Evolutionary conservation across 169 alveolate species (phyloP).

Genomic region (Babesia sp.): DNA sequence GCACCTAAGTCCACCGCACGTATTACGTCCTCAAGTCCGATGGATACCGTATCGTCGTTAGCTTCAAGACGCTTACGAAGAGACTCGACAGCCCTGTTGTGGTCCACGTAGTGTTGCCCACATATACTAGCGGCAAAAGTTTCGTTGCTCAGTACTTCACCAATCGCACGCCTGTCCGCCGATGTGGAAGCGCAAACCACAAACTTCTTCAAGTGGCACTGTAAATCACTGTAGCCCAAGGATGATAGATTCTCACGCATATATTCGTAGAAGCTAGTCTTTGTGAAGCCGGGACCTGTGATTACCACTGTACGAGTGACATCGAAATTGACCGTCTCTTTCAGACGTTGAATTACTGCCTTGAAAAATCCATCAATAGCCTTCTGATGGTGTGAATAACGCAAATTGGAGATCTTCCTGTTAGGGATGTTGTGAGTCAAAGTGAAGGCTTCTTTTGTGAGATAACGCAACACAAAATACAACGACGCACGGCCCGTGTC

Average conservation of each 20-base stretch:
- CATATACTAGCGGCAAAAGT: slow-evolving; percentile 19
- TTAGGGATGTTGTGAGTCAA: slow-evolving; percentile 53
- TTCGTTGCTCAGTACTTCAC: slow-evolving; percentile 51
- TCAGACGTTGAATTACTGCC: slow-evolving; percentile 25
- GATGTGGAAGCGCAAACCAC: slow-evolving; percentile 54
- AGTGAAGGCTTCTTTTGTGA: slow-evolving; percentile 57
- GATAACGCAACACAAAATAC: slow-evolving; percentile 32
- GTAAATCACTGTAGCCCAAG: slow-evolving; percentile 27
- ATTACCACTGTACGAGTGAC: slow-evolving; percentile 46
- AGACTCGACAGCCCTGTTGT: slow-evolving; percentile 35
- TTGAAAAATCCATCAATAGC: slow-evolving; percentile 48
- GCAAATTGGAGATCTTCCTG: slow-evolving; percentile 27
- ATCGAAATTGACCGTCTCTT: slow-evolving; percentile 22
- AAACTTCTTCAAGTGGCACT: slow-evolving; percentile 32
- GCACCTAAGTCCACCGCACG: slow-evolving; percentile 61
- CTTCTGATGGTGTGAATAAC: slow-evolving; percentile 29
- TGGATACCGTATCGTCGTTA: slow-evolving; percentile 45
- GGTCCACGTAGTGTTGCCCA: slow-evolving; percentile 43
- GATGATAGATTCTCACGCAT: slow-evolving; percentile 16
- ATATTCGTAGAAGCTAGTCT: slow-evolving; percentile 51
- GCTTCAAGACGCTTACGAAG: slow-evolving; percentile 47
- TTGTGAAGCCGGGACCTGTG: slow-evolving; percentile 67
- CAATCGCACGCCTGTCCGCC: slow-evolving; percentile 55
- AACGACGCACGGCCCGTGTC: slow-evolving; percentile 54
- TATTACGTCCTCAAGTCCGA: slow-evolving; percentile 51